Base-by-base conservation (phyloP, 192 early-diverging fungal species). In the Umbelopsis ramanniana region DNA sequence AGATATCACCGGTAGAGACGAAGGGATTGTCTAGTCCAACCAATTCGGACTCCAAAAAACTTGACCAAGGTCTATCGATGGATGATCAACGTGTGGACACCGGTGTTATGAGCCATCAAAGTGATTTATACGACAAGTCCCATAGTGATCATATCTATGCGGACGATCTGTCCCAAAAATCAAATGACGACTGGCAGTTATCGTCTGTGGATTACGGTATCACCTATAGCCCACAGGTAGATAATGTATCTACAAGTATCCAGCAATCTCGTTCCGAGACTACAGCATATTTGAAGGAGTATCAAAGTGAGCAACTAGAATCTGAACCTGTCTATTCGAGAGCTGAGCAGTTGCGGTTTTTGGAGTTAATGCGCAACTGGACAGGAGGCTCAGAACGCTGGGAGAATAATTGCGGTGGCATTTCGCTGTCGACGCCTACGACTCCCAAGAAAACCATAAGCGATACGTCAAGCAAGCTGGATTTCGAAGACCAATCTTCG, bases 331-430 rank as follows among this genome's bases (percentile, higher is more conserved):
- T 63, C 24, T 63, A 63, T 37, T 37, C 66, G 6, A 46, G 48
- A 60, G 73, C 67, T 26, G 73, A 74, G 21, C 43, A 60, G 29
- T 24, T 47, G 17, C 73, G 73, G 7, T 74, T 74, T 48, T 38
- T 74, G 6, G 73, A 68, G 21, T 74, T 74, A 9, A 46, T 74
- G 37, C 73, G 73, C 17, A 60, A 24, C 38, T 69, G 73, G 67
- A 74, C 73, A 23, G 67, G 73, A 19, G 73, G 73, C 17, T 68
- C 46, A 24, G 52, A 69, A 47, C 66, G 73, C 15, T 74, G 73
- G 73, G 67, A 69, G 45, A 69, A 63, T 46, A 69, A 55, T 7
- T 54, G 67, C 14, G 67, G 57, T 63, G 57, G 57, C 15, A 63
- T 63, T 17, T 63, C 57, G 1, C 3, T 63, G 5, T 63, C 57